phyloP scores from a whole-genome alignment of 1,284 basidiomycete genomes.

The Leccinum pachyderme region DNA sequence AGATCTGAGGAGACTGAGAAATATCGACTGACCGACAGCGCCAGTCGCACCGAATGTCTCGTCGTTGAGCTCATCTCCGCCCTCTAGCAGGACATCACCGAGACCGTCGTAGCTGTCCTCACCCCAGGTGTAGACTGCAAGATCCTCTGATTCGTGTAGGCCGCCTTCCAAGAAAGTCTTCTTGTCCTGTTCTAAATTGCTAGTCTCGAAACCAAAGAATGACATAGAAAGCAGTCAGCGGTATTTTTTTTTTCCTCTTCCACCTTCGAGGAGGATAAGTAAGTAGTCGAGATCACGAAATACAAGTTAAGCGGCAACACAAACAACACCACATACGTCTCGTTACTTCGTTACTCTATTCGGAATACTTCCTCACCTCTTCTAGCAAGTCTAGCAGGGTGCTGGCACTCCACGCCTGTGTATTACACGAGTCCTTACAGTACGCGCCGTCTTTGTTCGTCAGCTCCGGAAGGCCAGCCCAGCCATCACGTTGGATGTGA shows the following conservation, averaged over 20 bases:
- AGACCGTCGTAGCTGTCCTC: constrained; percentile 90
- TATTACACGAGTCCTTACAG: constrained; percentile 85
- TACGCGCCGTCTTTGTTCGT: constrained; percentile 81
- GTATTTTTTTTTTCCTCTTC: constrained; percentile 17
- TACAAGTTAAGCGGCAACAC: constrained; percentile 6
- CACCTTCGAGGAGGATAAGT: constrained; percentile 15
- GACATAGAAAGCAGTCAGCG: constrained; percentile 50
- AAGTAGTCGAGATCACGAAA: neutral
- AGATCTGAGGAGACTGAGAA: constrained; percentile 27
- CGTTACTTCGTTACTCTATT: neutral
- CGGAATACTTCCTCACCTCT: constrained; percentile 49
- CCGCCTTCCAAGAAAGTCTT: constrained; percentile 51
- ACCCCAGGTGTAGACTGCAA: constrained; percentile 86
- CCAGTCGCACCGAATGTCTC: constrained; percentile 87
- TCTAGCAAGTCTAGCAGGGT: constrained; percentile 86
- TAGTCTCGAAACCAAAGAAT: constrained; percentile 76
- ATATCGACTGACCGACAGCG: constrained; percentile 73
- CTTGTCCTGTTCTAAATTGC: constrained; percentile 61
- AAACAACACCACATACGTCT: constrained; percentile 27
- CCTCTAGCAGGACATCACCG: constrained; percentile 84
- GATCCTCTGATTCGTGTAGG: constrained; percentile 66
- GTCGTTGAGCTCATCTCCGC: constrained; percentile 89
- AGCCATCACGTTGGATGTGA: constrained; percentile 77
- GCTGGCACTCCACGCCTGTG: constrained; percentile 92
- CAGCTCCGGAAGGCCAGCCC: constrained; percentile 91